A percentile compares a stretch with the other conserved stretches of the same genome.
Conservation (phyloP, 495 filamentous ascomycete species). For the Xylaria flabelliformis region DNA sequence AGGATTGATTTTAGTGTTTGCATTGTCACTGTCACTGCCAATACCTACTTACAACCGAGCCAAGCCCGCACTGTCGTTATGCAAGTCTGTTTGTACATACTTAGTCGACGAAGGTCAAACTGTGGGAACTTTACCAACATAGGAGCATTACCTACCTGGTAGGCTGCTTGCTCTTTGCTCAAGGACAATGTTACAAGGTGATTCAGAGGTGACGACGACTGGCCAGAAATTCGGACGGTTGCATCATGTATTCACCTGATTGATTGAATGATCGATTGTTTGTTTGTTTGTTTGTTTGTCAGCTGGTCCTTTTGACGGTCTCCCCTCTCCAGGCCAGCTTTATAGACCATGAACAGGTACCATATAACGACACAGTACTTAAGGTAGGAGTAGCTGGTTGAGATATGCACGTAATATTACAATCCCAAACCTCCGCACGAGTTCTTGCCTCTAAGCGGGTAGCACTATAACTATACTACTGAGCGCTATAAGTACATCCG, state of each 20-base stretch:
- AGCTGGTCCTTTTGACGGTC: constrained; percentile 9
- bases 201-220: constrained; percentile 5
- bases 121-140: background rate
- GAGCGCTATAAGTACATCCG: constrained; percentile 1
- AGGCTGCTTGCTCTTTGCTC: background rate
- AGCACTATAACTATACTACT: background rate
- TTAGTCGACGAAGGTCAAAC: background rate
- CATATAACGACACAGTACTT: background rate
- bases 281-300: constrained; percentile 19
- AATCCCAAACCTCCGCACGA: constrained; percentile 14
- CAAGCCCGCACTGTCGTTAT: constrained; percentile 23
- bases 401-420: constrained; percentile 29
- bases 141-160: no score
- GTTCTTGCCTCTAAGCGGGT: background rate
- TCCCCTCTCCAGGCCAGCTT: background rate
- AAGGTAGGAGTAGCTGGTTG: background rate
- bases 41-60: background rate
- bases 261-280: background rate
- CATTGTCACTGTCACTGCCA: background rate
- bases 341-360: background rate
- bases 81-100: constrained; percentile 23
- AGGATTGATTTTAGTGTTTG: background rate
- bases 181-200: constrained; percentile 3
- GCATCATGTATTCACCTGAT: constrained; percentile 2
- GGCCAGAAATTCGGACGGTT: constrained; percentile 3